These are phyloP conservation scores for Albifimbria verrucaria DNA, from an alignment of 2,329 filamentous ascomycete genomes.

Conservation along the genomic window DNA sequence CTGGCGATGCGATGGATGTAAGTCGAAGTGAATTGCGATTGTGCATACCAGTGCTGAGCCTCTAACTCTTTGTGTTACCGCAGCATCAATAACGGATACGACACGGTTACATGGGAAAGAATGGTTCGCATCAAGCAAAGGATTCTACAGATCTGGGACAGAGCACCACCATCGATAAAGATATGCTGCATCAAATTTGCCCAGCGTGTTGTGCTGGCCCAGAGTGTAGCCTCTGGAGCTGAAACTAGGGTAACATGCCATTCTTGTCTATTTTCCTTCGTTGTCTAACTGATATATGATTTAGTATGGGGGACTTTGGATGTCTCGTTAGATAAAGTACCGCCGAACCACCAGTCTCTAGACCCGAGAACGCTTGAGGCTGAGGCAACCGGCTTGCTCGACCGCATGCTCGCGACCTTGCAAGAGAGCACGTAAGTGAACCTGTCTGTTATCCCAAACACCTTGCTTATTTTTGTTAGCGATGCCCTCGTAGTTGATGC, in stretches of 20 bases:
- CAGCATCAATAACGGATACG: slow-evolving; percentile 84
- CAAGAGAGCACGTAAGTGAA: slow-evolving; percentile 75
- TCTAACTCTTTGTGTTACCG: slow-evolving; percentile 26
- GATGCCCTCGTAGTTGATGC: slow-evolving; percentile 87
- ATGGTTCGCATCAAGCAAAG: slow-evolving; percentile 86
- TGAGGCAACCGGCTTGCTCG: slow-evolving; percentile 85
- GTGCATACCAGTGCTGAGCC: background rate
- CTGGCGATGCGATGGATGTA: slow-evolving; percentile 93
- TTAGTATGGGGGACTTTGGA: slow-evolving; percentile 55
- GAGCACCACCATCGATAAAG: slow-evolving; percentile 68
- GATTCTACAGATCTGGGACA: slow-evolving; percentile 87
- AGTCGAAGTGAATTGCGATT: slow-evolving; percentile 43
- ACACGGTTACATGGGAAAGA: slow-evolving; percentile 78
- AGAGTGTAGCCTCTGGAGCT: slow-evolving; percentile 77
- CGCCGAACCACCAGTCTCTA: slow-evolving; percentile 76
- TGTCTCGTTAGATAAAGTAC: slow-evolving; percentile 82
- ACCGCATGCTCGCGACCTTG: slow-evolving; percentile 79
- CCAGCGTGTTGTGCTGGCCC: slow-evolving; percentile 86
- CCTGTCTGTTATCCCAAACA: slow-evolving; percentile 7
- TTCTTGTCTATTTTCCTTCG: background rate
- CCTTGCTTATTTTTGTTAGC: slow-evolving; percentile 39
- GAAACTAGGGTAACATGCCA: slow-evolving; percentile 71
- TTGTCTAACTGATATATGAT: slow-evolving; percentile 8
- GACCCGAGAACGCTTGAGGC: slow-evolving; percentile 82
- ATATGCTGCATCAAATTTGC: slow-evolving; percentile 98